Base-by-base conservation (phyloP, 2,329 filamentous ascomycete species). In the Sordariomycetes sp. region DNA sequence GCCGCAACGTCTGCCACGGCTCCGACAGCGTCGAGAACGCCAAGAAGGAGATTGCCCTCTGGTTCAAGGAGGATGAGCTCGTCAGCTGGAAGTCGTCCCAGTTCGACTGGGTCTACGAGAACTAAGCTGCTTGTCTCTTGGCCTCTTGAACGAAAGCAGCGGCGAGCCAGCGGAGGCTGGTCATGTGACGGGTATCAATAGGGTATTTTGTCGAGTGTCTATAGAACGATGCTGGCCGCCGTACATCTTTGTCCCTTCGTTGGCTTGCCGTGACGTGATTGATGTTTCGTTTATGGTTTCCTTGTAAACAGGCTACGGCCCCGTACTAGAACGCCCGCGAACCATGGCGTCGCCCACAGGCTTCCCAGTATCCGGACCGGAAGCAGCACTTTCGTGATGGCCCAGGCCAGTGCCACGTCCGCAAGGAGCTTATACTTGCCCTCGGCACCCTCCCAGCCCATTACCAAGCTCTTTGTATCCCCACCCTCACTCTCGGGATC, bases 1-100 rank as follows among this genome's bases (percentile, higher is more conserved):
- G 94, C 78, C 90, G 92, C 76, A 99, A 99, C 82, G 90, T 97
- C 79, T 97, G 92, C 89, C 94, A 99, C 86, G 94, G 94, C 74
- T 96, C 90, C 76, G 94, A 99, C 84, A 85, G 82, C 73, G 92
- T 99, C 76, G 94, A 99, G 85, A 96, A 84, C 80, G 94, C 94
- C 77, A 84, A 97, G 87, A 96, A 97, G 89, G 94, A 99, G 83
- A 99, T 99, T 73, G 87, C 86, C 69, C 86, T 97, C 72, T 99
- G 94, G 94, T 99, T 99, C 88, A 85, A 87, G 77, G 79, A 88
- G 66, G 85, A 84, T 66, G 94, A 97, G 76, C 72, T 96, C 70
- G 76, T 90, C 76, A 80, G 72, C 77, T 97, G 88, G 84, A 92
- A 94, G 83, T 79, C 80, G 65, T 80, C 88, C 72, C 82, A 89